These are phyloP conservation scores for Ilyonectria mors-panacis DNA, from an alignment of 2,329 filamentous ascomycete species.

Conservation along the genomic window DNA sequence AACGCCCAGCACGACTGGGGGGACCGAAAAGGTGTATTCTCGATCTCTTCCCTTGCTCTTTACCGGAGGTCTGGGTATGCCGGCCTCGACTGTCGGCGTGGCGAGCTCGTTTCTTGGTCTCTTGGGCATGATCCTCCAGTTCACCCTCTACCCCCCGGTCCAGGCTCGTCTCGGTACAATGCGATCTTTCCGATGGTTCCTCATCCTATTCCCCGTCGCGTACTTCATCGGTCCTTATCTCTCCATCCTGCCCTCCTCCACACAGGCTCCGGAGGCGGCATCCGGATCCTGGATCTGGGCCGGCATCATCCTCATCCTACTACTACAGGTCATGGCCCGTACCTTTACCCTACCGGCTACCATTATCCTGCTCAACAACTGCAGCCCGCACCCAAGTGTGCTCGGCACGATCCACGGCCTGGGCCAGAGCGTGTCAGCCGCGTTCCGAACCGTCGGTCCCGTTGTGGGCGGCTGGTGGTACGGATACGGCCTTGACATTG, in stretches of 20 bases:
- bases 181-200: conserved; percentile 74
- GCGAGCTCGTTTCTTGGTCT: conserved; percentile 79
- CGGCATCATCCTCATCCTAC: conserved; percentile 64
- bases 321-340: conserved; percentile 79
- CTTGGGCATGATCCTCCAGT: conserved; percentile 78
- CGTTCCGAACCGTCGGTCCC: conserved; percentile 66
- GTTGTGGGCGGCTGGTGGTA: conserved; percentile 66
- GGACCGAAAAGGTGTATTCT: conserved; percentile 48
- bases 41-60: conserved; percentile 66
- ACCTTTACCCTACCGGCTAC: conserved; percentile 76
- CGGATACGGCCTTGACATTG: conserved; percentile 60
- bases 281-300: conserved; percentile 38
- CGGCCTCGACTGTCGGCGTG: conserved; percentile 76
- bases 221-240: conserved; percentile 79
- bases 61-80: conserved; percentile 77
- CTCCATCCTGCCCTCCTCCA: conserved; percentile 58
- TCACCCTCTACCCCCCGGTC: conserved; percentile 77
- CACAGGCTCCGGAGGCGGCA: conserved; percentile 29
- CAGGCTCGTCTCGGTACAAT: conserved; percentile 77
- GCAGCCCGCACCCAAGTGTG: conserved; percentile 71
- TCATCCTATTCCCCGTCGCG: conserved; percentile 76
- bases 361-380: conserved; percentile 74
- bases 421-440: conserved; percentile 65
- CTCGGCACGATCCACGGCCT: conserved; percentile 71
- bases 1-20: conserved; percentile 49